phyloP scores from a whole-genome alignment of 495 filamentous ascomycete genomes.

The Penicillium roqueforti region DNA sequence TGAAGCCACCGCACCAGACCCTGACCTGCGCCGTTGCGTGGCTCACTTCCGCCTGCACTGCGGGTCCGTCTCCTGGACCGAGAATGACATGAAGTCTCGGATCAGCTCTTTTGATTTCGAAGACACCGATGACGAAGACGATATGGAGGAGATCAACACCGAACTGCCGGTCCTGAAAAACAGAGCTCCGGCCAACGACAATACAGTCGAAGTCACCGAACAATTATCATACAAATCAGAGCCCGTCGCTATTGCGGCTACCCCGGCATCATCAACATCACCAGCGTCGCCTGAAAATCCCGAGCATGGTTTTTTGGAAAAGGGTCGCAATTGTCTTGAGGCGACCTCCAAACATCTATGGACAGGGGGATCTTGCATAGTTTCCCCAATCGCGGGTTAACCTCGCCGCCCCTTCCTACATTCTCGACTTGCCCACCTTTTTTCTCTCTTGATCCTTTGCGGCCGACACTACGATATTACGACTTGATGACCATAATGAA shows the following conservation, averaged over 20 bases:
- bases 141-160: slow-evolving; percentile 19
- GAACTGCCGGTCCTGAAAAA: slow-evolving; percentile 1
- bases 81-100: slow-evolving; percentile 41
- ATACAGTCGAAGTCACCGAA: slow-evolving; percentile 10
- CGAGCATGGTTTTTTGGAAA: slow-evolving; percentile 17
- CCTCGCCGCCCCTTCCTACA: background rate
- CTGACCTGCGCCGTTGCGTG: slow-evolving; percentile 42
- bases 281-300: slow-evolving; percentile 1
- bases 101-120: slow-evolving; percentile 44
- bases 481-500: slow-evolving; percentile 17
- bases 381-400: slow-evolving; percentile 18
- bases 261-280: background rate
- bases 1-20: slow-evolving; percentile 40
- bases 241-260: slow-evolving; percentile 2
- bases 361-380: slow-evolving; percentile 15
- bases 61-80: slow-evolving; percentile 38
- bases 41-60: slow-evolving; percentile 40
- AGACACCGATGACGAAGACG: slow-evolving; percentile 34
- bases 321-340: slow-evolving; percentile 17
- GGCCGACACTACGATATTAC: slow-evolving; percentile 14
- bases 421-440: background rate
- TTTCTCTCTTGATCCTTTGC: background rate
- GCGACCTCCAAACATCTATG: slow-evolving; percentile 20
- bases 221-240: slow-evolving; percentile 4
- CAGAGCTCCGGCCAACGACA: slow-evolving; percentile 1